Evolutionary conservation across 768 basidiomycete genomes (phyloP).

Genomic region (Pleurotus salmoneostramineus): DNA sequence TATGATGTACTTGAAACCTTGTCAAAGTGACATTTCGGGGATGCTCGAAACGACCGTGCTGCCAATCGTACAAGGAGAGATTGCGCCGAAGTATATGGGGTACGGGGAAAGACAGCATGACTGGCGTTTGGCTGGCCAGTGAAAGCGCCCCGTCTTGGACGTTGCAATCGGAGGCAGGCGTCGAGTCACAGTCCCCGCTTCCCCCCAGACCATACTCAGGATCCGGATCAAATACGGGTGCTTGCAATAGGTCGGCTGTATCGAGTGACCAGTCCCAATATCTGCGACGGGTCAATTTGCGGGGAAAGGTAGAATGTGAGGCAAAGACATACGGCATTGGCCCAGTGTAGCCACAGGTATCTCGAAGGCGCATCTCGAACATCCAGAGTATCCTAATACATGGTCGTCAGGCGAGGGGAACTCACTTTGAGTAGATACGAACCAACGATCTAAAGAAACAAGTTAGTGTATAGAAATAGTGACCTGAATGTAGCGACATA

Average conservation of each 20-base stretch:
- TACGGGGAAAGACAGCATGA: conserved; percentile 10
- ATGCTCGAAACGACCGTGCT: not conserved
- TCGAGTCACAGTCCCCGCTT: conserved; percentile 8
- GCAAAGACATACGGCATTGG: conserved; percentile 10
- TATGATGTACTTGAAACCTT: not conserved
- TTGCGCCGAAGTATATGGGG: conserved; percentile 12
- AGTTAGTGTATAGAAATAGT: not conserved
- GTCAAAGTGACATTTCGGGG: conserved; percentile 7
- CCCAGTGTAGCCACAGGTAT: conserved; percentile 13
- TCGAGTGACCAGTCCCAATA: conserved; percentile 15
- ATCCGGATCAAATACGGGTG: conserved; percentile 11
- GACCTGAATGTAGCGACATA: conserved; percentile 4
- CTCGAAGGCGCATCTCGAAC: conserved; percentile 11
- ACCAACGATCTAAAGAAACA: conserved; percentile 11
- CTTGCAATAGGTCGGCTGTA: conserved; percentile 1
- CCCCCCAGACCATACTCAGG: conserved; percentile 9
- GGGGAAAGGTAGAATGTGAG: not conserved
- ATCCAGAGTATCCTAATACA: conserved; percentile 11
- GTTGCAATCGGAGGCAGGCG: conserved; percentile 7
- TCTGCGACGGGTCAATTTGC: not conserved
- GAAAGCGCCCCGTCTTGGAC: conserved; percentile 6
- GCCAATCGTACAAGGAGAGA: conserved; percentile 8
- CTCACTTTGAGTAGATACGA: not conserved
- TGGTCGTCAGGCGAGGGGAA: not conserved
- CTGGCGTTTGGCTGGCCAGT: conserved; percentile 1